Conservation (phyloP, 352 stramenopile genomes). For the Pilasporangium apinafurcum region DNA sequence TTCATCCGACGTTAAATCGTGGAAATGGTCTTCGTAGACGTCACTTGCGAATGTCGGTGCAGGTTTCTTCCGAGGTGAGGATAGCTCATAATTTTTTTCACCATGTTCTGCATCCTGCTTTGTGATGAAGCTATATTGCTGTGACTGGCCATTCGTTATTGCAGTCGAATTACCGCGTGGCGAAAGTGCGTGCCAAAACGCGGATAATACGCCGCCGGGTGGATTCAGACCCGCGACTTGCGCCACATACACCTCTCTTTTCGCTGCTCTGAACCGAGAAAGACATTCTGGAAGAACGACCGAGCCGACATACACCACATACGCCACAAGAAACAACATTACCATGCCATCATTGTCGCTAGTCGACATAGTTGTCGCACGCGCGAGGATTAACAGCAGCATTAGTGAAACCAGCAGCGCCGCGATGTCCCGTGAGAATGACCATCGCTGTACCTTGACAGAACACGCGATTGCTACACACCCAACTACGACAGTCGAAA, state of each 20-base stretch:
- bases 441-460: constrained; percentile 55
- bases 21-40: constrained; percentile 66
- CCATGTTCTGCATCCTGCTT: constrained; percentile 10
- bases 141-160: constrained; percentile 7
- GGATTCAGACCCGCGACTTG: neutral
- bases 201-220: constrained; percentile 39
- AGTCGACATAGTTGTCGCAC: constrained; percentile 4
- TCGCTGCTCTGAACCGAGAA: constrained; percentile 13
- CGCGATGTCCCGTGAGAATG: constrained; percentile 59
- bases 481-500: constrained; percentile 91
- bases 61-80: constrained; percentile 5
- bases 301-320: constrained; percentile 50
- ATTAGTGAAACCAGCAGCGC: constrained; percentile 42
- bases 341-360: constrained; percentile 14
- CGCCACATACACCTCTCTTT: neutral
- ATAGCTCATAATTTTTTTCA: constrained; percentile 13
- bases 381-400: constrained; percentile 33
- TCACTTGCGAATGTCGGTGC: constrained; percentile 28
- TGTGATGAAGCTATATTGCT: constrained; percentile 43
- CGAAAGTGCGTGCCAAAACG: constrained; percentile 73
- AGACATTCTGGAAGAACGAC: constrained; percentile 55
- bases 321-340: constrained; percentile 41
- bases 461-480: constrained; percentile 70
- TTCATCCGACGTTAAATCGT: constrained; percentile 15
- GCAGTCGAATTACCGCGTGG: constrained; percentile 12